Percentiles rank a stretch among this genome's conserved stretches.
These are phyloP conservation scores for Lodderomyces margitis DNA, from an alignment of 1,139 yeast genomes.

Conservation along the genomic window DNA sequence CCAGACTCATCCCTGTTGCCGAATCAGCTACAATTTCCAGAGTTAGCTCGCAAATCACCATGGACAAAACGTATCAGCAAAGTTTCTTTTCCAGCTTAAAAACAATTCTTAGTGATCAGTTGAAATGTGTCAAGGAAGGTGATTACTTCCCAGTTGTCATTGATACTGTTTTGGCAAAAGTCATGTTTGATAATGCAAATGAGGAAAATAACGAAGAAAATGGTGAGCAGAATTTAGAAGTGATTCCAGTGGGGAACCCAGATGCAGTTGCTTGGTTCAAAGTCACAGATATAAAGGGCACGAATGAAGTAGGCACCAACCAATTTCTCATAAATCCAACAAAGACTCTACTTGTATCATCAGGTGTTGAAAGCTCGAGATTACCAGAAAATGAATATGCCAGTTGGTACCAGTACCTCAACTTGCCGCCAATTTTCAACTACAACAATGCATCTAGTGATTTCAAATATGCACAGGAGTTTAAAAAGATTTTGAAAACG, in stretches of 20 bases:
- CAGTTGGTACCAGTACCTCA: conserved; percentile 52
- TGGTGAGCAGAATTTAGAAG: conserved; percentile 26
- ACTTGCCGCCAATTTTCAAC: conserved; percentile 40
- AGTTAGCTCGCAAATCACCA: conserved; percentile 67
- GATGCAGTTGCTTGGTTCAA: conserved; percentile 88
- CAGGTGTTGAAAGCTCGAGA: conserved; percentile 51
- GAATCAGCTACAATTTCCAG: conserved; percentile 59
- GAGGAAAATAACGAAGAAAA: conserved; percentile 23
- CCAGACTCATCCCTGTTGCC: conserved; percentile 34
- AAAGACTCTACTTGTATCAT: conserved; percentile 65
- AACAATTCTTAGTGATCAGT: conserved; percentile 54
- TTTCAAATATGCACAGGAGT: conserved; percentile 52
- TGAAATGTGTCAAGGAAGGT: conserved; percentile 57
- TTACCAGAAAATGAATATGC: conserved; percentile 34
- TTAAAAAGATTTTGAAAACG: conserved; percentile 52
- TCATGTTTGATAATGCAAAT: conserved; percentile 45
- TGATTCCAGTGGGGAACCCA: conserved; percentile 60
- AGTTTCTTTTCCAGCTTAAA: conserved; percentile 64
- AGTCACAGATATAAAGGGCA: conserved; percentile 43
- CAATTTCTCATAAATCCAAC: conserved; percentile 65
- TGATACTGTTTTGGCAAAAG: conserved; percentile 66
- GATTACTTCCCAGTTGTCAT: conserved; percentile 78
- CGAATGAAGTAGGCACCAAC: conserved; percentile 24
- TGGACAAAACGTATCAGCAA: conserved; percentile 65
- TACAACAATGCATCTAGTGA: conserved; percentile 20